Evolutionary conservation across 2,329 filamentous ascomycete genomes (phyloP), one percentile per base, ranked within the genome.

Genomic region (Aspergillus costaricaensis): DNA sequence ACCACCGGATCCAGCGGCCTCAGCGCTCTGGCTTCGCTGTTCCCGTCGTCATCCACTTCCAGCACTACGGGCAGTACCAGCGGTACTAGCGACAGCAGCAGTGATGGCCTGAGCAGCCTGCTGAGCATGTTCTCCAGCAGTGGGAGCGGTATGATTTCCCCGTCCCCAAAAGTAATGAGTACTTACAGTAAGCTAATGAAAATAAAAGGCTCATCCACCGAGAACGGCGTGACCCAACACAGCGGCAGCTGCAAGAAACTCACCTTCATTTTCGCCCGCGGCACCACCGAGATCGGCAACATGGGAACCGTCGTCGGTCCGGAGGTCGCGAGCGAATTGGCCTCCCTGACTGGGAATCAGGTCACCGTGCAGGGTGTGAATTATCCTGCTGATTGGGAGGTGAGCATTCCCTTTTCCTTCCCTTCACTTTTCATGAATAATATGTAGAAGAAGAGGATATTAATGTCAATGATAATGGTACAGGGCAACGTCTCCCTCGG

Each of bases 261-360:
- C 63, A 80, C 78, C 2, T 71, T 80, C 55, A 76, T 80, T 55
- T 80, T 78, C 57, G 78, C 78, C 15, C 77, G 78, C 30, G 78
- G 78, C 17, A 80, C 76, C 1, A 68, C 66, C 10, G 79, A 81
- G 62, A 27, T 65, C 3, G 79, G 79, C 3, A 81, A 80, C 60
- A 77, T 81, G 66, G 79, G 79, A 7, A 68, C 67, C 0, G 68
- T 79, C 7, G 68, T 78, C 30, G 79, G 79, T 1, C 79, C 78
- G 2, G 71, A 74, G 3, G 67, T 76, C 2, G 73, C 70, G 0
- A 61, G 56, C 3, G 58, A 69, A 19, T 57, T 76, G 41, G 60
- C 65, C 43, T 63, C 67, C 0, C 44, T 70, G 49, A 68, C 69
- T 2, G 60, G 62, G 14, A 65, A 68, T 55, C 68, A 73, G 49